phyloP scores from a whole-genome alignment of 768 basidiomycete species.

The Gymnopilus junonius region DNA sequence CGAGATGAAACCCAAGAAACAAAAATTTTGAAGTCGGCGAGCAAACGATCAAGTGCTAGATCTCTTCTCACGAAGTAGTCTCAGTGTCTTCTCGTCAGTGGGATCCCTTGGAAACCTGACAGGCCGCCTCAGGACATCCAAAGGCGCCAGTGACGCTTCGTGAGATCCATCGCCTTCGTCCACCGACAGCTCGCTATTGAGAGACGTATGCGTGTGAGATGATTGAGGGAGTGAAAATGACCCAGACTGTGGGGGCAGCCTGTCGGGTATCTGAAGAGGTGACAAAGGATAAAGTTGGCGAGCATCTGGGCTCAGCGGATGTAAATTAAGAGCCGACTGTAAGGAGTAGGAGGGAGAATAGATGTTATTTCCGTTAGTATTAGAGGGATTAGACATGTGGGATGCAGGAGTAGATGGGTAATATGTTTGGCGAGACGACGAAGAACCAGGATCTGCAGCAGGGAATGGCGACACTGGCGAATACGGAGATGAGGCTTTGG shows the following conservation, averaged over 20 bases:
- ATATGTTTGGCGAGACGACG: neutral
- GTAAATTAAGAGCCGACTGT: constrained; percentile 7
- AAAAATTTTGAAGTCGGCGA: neutral
- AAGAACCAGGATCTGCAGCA: constrained; percentile 2
- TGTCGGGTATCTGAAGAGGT: constrained; percentile 23
- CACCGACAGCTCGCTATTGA: constrained; percentile 13
- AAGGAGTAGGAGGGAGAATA: constrained; percentile 12
- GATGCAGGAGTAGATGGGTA: neutral
- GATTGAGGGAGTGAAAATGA: neutral
- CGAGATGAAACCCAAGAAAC: neutral
- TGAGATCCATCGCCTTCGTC: constrained; percentile 11
- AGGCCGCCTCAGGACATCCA: constrained; percentile 54
- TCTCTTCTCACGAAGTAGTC: constrained; percentile 39
- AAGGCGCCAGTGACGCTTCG: constrained; percentile 56
- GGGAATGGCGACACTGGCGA: constrained; percentile 1
- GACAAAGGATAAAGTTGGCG: constrained; percentile 14
- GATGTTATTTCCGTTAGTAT: neutral
- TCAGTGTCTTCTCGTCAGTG: constrained; percentile 63
- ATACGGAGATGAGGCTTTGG: neutral
- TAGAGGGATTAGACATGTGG: constrained; percentile 3
- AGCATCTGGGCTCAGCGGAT: neutral
- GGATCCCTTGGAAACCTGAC: constrained; percentile 66
- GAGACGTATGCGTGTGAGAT: constrained; percentile 5
- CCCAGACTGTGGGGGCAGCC: constrained; percentile 8
- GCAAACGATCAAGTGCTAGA: constrained; percentile 17